phyloP scores from a whole-genome alignment of 306 rosid genomes.

The Urtica urens region DNA sequence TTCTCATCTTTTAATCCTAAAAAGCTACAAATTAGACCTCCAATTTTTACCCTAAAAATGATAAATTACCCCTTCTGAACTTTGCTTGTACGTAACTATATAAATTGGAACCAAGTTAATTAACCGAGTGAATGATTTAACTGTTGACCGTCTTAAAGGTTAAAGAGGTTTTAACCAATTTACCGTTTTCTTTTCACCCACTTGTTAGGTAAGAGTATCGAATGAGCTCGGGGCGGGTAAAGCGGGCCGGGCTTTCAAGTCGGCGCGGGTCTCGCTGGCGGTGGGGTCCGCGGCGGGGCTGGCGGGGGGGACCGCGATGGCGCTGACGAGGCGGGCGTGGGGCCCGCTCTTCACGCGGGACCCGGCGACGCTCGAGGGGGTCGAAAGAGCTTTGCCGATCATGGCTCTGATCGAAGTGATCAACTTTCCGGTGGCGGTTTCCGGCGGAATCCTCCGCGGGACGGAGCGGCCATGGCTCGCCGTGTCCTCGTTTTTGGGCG shows the following conservation, averaged over 20 bases:
- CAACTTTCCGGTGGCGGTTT: constrained; percentile 64
- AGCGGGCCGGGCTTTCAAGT: constrained; percentile 28
- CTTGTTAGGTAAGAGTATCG: no score
- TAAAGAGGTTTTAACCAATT: no score
- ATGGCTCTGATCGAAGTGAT: constrained; percentile 70
- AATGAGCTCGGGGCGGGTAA: constrained; percentile 64
- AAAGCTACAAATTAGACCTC: no score
- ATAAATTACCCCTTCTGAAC: no score
- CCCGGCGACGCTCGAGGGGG: constrained; percentile 36
- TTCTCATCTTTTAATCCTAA: no score
- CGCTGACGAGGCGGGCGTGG: constrained; percentile 65
- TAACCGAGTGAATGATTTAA: no score
- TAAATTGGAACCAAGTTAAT: no score
- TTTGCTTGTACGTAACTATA: no score
- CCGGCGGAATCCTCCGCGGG: constrained; percentile 80
- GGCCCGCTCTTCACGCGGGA: constrained; percentile 60
- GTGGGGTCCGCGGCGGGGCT: constrained; percentile 32
- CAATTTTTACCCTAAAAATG: no score
- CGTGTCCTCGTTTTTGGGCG: constrained; percentile 57
- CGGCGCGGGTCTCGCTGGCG: constrained; percentile 44
- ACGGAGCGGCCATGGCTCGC: constrained; percentile 71
- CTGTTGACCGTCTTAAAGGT: no score
- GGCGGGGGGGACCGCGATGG: constrained; percentile 50
- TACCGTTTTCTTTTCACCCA: no score
- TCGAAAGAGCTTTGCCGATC: constrained; percentile 55